Evolutionary conservation across 495 filamentous ascomycete species (phyloP).

Genomic region (Penicillium mononematosum): DNA sequence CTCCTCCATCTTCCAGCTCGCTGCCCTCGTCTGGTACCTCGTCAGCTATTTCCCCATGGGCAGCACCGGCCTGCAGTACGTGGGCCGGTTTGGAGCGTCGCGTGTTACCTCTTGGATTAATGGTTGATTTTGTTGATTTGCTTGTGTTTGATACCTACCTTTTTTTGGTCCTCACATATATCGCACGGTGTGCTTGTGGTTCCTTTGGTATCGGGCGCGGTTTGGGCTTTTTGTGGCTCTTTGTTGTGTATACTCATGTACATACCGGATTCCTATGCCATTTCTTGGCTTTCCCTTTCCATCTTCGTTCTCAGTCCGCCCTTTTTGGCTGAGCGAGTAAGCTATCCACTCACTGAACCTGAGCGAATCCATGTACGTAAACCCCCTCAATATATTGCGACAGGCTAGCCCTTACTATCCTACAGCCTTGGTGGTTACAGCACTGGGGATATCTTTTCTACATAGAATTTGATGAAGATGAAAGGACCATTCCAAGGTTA

Average conservation of each 20-base stretch:
- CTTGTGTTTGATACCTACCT: background rate
- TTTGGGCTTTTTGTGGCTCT: background rate
- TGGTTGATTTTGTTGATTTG: conserved; percentile 47
- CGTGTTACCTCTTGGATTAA: conserved; percentile 87
- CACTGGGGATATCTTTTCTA: too few species aligned
- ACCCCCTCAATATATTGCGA: too few species aligned
- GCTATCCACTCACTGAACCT: too few species aligned
- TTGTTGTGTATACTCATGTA: conserved; percentile 2
- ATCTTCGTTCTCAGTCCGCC: too few species aligned
- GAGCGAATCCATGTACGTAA: too few species aligned
- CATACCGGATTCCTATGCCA: too few species aligned
- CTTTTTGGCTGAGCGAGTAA: too few species aligned
- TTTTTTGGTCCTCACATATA: background rate
- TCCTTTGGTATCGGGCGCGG: background rate
- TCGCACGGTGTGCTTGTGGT: background rate
- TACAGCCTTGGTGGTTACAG: too few species aligned
- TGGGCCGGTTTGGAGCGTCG: conserved; percentile 78
- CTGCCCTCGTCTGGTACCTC: conserved; percentile 85
- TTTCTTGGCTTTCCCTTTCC: too few species aligned
- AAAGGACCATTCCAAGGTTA: too few species aligned
- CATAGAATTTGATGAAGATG: too few species aligned
- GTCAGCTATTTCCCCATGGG: conserved; percentile 99
- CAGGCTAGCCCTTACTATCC: too few species aligned
- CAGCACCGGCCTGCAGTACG: conserved; percentile 79
- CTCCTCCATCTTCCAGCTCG: conserved; percentile 77